Base-by-base conservation (phyloP, 2,329 filamentous ascomycete genomes). In the Aspergillus carbonarius region DNA sequence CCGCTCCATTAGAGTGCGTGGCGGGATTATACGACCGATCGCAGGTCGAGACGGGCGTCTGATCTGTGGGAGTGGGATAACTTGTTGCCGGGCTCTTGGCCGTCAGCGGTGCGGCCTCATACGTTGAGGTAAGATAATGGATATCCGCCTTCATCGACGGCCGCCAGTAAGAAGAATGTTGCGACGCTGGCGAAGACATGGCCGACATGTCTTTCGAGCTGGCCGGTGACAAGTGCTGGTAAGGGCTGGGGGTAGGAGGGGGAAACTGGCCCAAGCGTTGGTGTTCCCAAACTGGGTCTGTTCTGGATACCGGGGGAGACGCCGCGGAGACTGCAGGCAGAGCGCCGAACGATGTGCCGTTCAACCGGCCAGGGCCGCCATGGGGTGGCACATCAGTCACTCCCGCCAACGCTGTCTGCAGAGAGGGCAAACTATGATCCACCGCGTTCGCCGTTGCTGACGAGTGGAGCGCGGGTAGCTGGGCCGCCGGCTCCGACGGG, bases 21-120 rank as follows among this genome's bases (percentile, higher is more conserved):
- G 61, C 42, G 2, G 70, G 60, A 50, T 61, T 62, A 53, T 66
- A 68, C 5, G 64, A 35, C 18, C 67, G 61, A 9, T 72, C 72
- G 27, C 63, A 60, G 4, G 61, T 53, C 15, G 66, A 66, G 10
- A 53, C 52, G 2, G 67, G 61, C 0, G 65, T 60, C n/a, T 68
- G 72, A 42, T 78, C 76, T 10, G 68, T 74, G 12, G 76, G 76
- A 3, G 76, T 78, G 8, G 75, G 76, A 61, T 78, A 78, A 47
- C 65, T 69, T 7, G 69, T 69, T 7, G 69, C 66, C 4, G 75
- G 75, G 27, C 72, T 78, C 25, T 72, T 70, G 4, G 66, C 68
- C 9, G 67, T 66, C 52, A 72, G 67, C 10, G 72, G 66, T 8
- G 67, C 65, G 20, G 65, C 59, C 18, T 74, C 71, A 37, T 70